phyloP scores from a whole-genome alignment of 148 eudicot genomes.

The Rhododendron kiyosumense region DNA sequence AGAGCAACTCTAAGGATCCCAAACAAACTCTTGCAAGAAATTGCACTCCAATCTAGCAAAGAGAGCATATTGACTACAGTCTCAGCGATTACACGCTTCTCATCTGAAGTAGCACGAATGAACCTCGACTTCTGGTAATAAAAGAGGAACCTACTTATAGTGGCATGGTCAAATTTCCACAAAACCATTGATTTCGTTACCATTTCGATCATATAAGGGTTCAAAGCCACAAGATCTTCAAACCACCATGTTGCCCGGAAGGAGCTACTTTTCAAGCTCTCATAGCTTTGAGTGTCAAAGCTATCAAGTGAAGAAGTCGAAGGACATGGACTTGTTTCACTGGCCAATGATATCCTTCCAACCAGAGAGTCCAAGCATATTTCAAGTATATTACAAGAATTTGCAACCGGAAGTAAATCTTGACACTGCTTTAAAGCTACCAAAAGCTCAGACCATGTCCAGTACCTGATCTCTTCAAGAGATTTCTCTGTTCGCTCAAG shows the following conservation, averaged over 20 bases:
- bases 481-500: slow-evolving; percentile 45
- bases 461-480: slow-evolving; percentile 41
- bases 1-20: slow-evolving; percentile 40
- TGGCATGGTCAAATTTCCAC: slow-evolving; percentile 43
- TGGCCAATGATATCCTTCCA: slow-evolving; percentile 36
- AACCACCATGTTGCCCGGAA: slow-evolving; percentile 67
- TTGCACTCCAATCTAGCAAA: slow-evolving; percentile 33
- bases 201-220: slow-evolving; percentile 28
- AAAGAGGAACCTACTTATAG: slow-evolving; percentile 52
- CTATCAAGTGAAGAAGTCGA: slow-evolving; percentile 67
- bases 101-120: slow-evolving; percentile 24
- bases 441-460: slow-evolving; percentile 75
- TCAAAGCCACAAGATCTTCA: slow-evolving; percentile 47
- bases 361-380: slow-evolving; percentile 54
- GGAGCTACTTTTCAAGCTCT: slow-evolving; percentile 45
- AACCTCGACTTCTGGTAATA: slow-evolving; percentile 62
- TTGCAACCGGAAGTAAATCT: slow-evolving; percentile 15
- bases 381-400: slow-evolving; percentile 29
- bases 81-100: slow-evolving; percentile 44
- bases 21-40: slow-evolving; percentile 53
- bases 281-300: slow-evolving; percentile 61
- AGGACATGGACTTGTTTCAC: slow-evolving; percentile 58
- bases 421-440: slow-evolving; percentile 49
- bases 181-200: slow-evolving; percentile 36
- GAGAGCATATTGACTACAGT: slow-evolving; percentile 31